These are phyloP conservation scores for Tuber indicum DNA, from an alignment of 495 filamentous ascomycete species.

Conservation along the genomic window DNA sequence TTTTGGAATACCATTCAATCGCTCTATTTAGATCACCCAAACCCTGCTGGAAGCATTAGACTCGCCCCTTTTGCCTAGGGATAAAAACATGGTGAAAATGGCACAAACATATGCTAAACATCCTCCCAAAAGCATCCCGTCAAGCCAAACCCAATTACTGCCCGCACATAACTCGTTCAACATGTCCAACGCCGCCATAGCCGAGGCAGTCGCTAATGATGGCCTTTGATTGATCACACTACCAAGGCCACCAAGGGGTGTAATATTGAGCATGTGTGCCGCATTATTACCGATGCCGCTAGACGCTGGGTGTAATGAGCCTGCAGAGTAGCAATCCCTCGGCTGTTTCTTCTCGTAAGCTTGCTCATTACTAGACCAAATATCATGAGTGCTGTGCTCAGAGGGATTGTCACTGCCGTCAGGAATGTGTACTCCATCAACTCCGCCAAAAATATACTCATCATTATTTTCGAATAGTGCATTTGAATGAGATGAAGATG, in stretches of 20 bases:
- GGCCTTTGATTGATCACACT: slow-evolving; percentile 12
- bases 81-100: slow-evolving; percentile 6
- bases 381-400: slow-evolving; percentile 12
- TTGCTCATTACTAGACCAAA: slow-evolving; percentile 16
- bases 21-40: slow-evolving; percentile 81
- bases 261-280: slow-evolving; percentile 34
- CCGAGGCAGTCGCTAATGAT: slow-evolving; percentile 45
- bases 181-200: slow-evolving; percentile 68
- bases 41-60: slow-evolving; percentile 42
- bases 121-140: slow-evolving; percentile 88
- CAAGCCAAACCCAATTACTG: slow-evolving; percentile 87
- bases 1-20: slow-evolving; percentile 79
- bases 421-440: slow-evolving; percentile 21
- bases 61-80: background rate
- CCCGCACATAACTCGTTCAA: slow-evolving; percentile 75
- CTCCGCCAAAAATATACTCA: slow-evolving; percentile 18
- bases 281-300: slow-evolving; percentile 24
- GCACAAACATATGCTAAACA: slow-evolving; percentile 73
- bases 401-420: slow-evolving; percentile 17
- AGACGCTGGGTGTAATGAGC: slow-evolving; percentile 22
- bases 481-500: slow-evolving; percentile 36
- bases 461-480: slow-evolving; percentile 20
- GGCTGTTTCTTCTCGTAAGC: slow-evolving; percentile 29
- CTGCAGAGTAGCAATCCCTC: slow-evolving; percentile 27
- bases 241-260: slow-evolving; percentile 27